A percentile compares a stretch with the other conserved stretches of the same genome.
Evolutionary conservation across 2,329 filamentous ascomycete species (phyloP).

Genomic region (Chrysoporthe deuterocubensis): DNA sequence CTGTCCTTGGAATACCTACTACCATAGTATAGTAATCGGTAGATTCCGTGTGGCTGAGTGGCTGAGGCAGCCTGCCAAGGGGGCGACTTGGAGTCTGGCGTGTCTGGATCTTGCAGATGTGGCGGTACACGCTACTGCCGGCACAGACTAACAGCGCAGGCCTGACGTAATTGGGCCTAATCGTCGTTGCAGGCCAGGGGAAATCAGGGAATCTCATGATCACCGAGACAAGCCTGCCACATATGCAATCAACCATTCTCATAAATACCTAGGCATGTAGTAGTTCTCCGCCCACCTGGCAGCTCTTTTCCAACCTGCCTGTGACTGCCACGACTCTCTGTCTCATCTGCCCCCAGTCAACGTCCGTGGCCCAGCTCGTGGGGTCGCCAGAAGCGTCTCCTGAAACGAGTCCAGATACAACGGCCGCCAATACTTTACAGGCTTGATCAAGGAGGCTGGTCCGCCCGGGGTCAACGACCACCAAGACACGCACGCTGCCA

Average conservation of each 20-base stretch:
- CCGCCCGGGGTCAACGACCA: not conserved
- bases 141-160: not conserved
- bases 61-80: slow-evolving; percentile 7
- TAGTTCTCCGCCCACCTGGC: not conserved
- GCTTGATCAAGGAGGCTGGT: not conserved
- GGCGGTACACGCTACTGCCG: slow-evolving; percentile 3
- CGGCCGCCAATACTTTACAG: not conserved
- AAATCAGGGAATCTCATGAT: too few species aligned
- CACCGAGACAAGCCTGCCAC: too few species aligned
- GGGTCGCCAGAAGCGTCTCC: not conserved
- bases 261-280: not conserved
- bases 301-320: not conserved
- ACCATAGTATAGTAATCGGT: too few species aligned
- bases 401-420: not conserved
- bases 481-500: not conserved
- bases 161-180: not conserved
- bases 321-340: not conserved
- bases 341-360: not conserved
- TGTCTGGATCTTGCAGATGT: not conserved
- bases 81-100: not conserved
- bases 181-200: not conserved
- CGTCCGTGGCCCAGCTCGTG: not conserved
- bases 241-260: not conserved
- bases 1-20: too few species aligned
- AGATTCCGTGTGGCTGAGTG: not conserved